Conservation (phyloP, 441 rosid genomes). For the Pelargonium citronellum region DNA sequence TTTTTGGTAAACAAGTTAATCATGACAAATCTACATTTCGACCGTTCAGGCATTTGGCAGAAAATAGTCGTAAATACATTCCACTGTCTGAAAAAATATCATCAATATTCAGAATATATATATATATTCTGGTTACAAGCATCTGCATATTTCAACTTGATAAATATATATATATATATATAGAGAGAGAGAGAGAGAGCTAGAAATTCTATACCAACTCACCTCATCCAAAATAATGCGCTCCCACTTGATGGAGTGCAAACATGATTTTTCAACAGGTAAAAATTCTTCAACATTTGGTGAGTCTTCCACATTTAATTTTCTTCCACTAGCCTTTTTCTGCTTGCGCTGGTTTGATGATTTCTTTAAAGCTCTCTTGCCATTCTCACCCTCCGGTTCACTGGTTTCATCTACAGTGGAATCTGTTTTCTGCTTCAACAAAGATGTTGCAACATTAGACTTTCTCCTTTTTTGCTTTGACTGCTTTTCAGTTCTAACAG, state of each 20-base stretch:
- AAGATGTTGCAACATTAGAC: constrained; percentile 11
- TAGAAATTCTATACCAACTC: constrained; percentile 16
- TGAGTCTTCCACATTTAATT: constrained; percentile 12
- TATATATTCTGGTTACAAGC: neutral
- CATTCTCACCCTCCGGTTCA: constrained; percentile 25
- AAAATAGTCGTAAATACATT: no score
- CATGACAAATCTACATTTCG: no score
- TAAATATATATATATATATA: neutral
- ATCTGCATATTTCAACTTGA: neutral
- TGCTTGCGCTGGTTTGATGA: constrained; percentile 20
- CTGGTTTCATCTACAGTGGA: constrained; percentile 13
- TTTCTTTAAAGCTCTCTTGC: constrained; percentile 28
- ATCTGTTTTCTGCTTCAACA: constrained; percentile 22
- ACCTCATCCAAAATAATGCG: constrained; percentile 95
- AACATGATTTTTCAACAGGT: constrained; percentile 42
- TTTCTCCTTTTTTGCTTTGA: constrained; percentile 70
- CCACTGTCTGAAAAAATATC: no score
- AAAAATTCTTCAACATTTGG: constrained; percentile 20
- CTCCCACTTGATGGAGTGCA: constrained; percentile 78
- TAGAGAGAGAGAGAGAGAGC: neutral
- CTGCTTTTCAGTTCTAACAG: constrained; percentile 65
- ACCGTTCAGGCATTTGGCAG: no score
- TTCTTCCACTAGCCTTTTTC: constrained; percentile 15
- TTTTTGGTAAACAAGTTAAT: no score
- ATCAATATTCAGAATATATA: no score